phyloP scores from a whole-genome alignment of 148 eudicot genomes.

The Arctostaphylos glauca region DNA sequence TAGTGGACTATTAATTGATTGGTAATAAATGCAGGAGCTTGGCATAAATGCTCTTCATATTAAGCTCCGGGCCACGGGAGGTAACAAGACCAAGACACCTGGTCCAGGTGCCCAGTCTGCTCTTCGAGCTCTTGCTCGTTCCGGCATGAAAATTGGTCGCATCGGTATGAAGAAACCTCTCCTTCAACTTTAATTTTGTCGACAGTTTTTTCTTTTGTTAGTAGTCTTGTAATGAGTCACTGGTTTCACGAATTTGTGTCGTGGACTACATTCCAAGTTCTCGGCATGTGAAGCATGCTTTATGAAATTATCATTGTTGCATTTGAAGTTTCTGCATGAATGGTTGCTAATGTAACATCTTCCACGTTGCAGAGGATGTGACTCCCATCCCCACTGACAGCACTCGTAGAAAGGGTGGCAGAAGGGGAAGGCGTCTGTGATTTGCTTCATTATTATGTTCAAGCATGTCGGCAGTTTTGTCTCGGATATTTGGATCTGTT shows the following conservation, averaged over 20 bases:
- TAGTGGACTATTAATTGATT: not conserved
- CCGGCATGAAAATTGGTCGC: slow-evolving; percentile 25
- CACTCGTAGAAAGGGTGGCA: slow-evolving; percentile 85
- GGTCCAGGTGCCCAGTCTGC: slow-evolving; percentile 29
- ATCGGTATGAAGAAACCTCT: slow-evolving; percentile 10
- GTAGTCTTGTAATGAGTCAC: not conserved
- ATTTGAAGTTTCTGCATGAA: not conserved
- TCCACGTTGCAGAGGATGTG: slow-evolving; percentile 62
- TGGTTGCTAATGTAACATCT: not conserved
- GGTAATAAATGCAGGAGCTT: slow-evolving; percentile 13
- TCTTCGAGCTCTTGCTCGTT: slow-evolving; percentile 22
- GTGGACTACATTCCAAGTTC: not conserved
- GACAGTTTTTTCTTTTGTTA: not conserved
- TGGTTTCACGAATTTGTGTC: not conserved
- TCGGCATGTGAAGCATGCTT: not conserved
- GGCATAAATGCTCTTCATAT: slow-evolving; percentile 23
- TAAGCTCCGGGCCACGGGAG: slow-evolving; percentile 25
- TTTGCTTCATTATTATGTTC: not conserved
- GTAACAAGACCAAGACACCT: slow-evolving; percentile 22
- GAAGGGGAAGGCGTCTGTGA: slow-evolving; percentile 89
- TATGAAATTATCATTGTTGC: not conserved
- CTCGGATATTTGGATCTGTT: no score
- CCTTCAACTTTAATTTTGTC: not conserved
- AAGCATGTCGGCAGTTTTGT: slow-evolving; percentile 1
- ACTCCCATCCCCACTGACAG: slow-evolving; percentile 92